A percentile compares a stretch with the other conserved stretches of the same genome.
Conservation (phyloP, 345 rosid genomes). For the Trapa bicornis region DNA sequence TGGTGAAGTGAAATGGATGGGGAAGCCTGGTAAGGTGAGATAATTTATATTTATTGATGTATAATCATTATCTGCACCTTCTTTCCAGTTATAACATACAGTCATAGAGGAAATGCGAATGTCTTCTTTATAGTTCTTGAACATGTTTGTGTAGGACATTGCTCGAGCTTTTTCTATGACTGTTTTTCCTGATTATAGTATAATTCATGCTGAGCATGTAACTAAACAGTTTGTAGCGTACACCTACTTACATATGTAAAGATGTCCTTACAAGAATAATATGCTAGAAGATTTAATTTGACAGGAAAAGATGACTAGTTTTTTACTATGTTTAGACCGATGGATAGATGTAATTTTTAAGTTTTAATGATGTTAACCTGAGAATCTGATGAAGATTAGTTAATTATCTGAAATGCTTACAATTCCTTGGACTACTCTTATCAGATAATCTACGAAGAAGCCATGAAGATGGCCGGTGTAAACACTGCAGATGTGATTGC, state of each 20-base stretch:
- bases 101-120: neutral
- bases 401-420: neutral
- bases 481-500: slow-evolving; percentile 49
- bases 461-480: slow-evolving; percentile 56
- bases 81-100: neutral
- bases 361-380: too few species aligned
- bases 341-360: neutral
- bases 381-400: too few species aligned
- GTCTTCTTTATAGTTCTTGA: neutral
- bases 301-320: neutral
- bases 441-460: slow-evolving; percentile 75
- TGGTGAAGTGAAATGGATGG: slow-evolving; percentile 96
- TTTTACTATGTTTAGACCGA: neutral
- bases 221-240: too few species aligned
- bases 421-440: neutral
- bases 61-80: neutral
- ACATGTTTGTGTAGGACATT: neutral
- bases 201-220: too few species aligned
- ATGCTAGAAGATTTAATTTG: neutral
- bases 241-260: neutral
- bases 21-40: slow-evolving; percentile 78
- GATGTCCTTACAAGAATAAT: neutral
- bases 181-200: too few species aligned
- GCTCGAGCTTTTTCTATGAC: neutral
- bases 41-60: neutral